Evolutionary conservation across 2,329 filamentous ascomycete genomes (phyloP).

Genomic region (Lecanosticta acicola): DNA sequence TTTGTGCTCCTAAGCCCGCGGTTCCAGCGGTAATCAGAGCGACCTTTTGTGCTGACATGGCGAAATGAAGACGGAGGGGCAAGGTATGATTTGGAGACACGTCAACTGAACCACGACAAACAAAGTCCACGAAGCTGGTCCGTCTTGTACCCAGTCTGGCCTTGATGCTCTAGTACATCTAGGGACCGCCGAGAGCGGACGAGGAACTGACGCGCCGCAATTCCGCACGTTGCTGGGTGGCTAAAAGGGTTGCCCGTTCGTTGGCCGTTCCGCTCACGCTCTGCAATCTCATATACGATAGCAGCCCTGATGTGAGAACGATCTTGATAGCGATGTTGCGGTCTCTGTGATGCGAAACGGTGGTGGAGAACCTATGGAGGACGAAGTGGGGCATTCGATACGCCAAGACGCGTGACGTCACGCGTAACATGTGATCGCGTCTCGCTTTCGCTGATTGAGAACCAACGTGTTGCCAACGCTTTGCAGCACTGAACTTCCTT

Average conservation of each 20-base stretch:
- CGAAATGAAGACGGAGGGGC: slow-evolving; percentile 22
- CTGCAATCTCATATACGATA: not conserved
- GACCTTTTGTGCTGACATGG: slow-evolving; percentile 40
- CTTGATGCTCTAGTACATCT: not conserved
- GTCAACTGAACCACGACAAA: slow-evolving; percentile 1
- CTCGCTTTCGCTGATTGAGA: not conserved
- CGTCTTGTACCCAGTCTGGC: not conserved
- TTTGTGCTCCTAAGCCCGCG: slow-evolving; percentile 45
- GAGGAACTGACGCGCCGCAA: not conserved
- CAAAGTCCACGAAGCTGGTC: not conserved
- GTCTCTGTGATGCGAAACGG: no score
- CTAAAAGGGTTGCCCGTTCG: not conserved
- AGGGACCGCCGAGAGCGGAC: not conserved
- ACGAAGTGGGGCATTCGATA: not conserved
- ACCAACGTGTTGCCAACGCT: not conserved
- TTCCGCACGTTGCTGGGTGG: not conserved
- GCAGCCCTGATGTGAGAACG: no score
- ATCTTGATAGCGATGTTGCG: no score
- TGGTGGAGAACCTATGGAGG: no score
- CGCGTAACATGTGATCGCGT: slow-evolving; percentile 2
- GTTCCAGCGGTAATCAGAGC: slow-evolving; percentile 46
- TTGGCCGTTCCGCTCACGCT: not conserved
- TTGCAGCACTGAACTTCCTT: no score
- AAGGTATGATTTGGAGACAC: not conserved
- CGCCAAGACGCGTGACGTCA: slow-evolving; percentile 2